Evolutionary conservation across 129 eudicot genomes (phyloP).

Genomic region (Erigeron canadensis): DNA sequence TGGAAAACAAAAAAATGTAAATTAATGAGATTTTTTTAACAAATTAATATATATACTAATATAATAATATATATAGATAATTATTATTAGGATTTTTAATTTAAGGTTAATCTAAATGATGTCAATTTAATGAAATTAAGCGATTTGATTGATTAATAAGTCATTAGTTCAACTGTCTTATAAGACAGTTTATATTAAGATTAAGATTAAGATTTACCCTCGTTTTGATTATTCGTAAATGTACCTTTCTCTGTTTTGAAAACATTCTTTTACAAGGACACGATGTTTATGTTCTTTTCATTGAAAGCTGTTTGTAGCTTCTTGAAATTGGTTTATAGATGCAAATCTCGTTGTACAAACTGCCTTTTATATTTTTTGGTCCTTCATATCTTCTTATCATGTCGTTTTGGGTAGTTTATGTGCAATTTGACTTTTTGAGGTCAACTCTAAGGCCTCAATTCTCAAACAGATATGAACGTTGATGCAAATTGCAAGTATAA

Average conservation of each 20-base stretch:
- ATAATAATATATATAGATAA: no score
- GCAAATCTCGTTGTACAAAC: constrained; percentile 15
- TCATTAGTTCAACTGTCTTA: no score
- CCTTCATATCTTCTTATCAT: background rate
- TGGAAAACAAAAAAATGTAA: no score
- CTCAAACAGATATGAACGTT: background rate
- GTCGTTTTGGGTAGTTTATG: background rate
- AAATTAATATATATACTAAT: no score
- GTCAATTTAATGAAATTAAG: no score
- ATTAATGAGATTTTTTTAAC: no score
- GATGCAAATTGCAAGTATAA: background rate
- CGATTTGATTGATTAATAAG: no score
- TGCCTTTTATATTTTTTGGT: constrained; percentile 5
- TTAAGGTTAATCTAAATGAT: no score
- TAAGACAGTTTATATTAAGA: no score
- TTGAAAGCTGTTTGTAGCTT: constrained; percentile 25
- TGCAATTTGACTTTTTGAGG: constrained; percentile 9
- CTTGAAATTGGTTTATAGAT: constrained; percentile 22
- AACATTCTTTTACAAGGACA: background rate
- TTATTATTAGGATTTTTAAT: no score
- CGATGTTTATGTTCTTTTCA: constrained; percentile 9
- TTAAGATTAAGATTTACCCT: no score
- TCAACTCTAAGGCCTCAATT: background rate
- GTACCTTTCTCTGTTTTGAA: constrained; percentile 3
- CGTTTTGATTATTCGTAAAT: background rate